phyloP scores from a whole-genome alignment of 2,329 filamentous ascomycete genomes.

The Apiospora phragmitis region DNA sequence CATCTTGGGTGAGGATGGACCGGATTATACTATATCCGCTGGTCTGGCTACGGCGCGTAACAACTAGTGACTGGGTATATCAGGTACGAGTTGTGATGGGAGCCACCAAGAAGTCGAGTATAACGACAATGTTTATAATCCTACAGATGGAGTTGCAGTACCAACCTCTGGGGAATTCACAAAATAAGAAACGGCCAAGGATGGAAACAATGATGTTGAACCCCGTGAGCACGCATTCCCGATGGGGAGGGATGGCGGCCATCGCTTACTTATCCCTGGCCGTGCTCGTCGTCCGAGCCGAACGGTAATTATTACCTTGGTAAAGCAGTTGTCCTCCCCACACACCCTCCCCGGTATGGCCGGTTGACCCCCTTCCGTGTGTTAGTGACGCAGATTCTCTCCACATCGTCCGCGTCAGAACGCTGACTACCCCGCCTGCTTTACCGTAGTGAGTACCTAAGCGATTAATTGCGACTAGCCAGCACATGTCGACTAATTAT shows the following conservation, averaged over 20 bases:
- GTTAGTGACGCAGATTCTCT: neutral
- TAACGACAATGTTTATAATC: neutral
- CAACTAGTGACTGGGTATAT: neutral
- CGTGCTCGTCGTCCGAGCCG: neutral
- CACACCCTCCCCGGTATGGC: neutral
- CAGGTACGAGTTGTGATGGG: neutral
- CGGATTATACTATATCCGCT: neutral
- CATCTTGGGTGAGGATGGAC: conserved; percentile 8
- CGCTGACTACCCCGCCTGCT: neutral
- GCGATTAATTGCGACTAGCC: neutral
- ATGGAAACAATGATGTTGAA: neutral
- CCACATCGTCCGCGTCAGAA: neutral
- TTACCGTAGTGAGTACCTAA: neutral
- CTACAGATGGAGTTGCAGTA: neutral
- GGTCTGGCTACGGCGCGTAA: neutral
- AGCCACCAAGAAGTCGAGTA: neutral
- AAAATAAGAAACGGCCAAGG: neutral
- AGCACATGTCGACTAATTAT: neutral
- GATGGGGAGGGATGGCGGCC: neutral
- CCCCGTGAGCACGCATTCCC: neutral
- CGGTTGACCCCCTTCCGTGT: neutral
- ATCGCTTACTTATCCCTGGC: neutral
- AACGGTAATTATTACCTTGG: neutral
- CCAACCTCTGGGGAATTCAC: neutral
- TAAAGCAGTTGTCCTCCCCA: neutral